A percentile compares a stretch with the other conserved stretches of the same genome.
These are phyloP conservation scores for Leishmania martiniquensis DNA, from an alignment of 208 protist species.

Conservation along the genomic window DNA sequence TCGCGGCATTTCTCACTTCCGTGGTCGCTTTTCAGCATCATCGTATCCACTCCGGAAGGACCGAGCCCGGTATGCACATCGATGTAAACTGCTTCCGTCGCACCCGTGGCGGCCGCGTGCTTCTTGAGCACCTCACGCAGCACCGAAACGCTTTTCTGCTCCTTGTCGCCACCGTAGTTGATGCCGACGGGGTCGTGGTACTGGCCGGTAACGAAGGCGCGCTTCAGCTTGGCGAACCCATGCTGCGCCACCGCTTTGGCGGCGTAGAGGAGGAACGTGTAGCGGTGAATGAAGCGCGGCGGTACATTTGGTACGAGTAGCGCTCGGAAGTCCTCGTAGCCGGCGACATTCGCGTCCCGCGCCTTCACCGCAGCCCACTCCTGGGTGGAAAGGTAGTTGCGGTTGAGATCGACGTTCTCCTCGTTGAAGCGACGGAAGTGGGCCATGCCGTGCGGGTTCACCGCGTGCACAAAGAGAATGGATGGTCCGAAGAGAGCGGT, in stretches of 20 bases:
- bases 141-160: constrained; percentile 65
- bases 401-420: constrained; percentile 85
- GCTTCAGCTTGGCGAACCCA: constrained; percentile 51
- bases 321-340: constrained; percentile 50
- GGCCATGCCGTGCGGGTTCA: constrained; percentile 90
- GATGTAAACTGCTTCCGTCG: constrained; percentile 58
- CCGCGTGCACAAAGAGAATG: constrained; percentile 84
- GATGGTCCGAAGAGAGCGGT: constrained; percentile 57
- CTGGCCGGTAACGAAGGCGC: constrained; percentile 65
- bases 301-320: constrained; percentile 34
- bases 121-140: constrained; percentile 52
- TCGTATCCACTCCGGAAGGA: constrained; percentile 63
- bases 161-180: constrained; percentile 69
- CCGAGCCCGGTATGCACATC: constrained; percentile 83
- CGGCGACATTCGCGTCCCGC: constrained; percentile 44
- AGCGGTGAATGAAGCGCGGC: constrained; percentile 76
- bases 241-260: constrained; percentile 34
- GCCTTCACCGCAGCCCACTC: constrained; percentile 51
- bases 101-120: constrained; percentile 28
- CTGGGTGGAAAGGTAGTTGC: constrained; percentile 72
- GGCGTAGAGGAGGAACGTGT: constrained; percentile 50
- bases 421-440: constrained; percentile 83
- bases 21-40: constrained; percentile 50
- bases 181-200: constrained; percentile 74
- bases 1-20: constrained; percentile 23